Conservation (phyloP, 2,329 filamentous ascomycete genomes). For the Colletotrichum noveboracense region DNA sequence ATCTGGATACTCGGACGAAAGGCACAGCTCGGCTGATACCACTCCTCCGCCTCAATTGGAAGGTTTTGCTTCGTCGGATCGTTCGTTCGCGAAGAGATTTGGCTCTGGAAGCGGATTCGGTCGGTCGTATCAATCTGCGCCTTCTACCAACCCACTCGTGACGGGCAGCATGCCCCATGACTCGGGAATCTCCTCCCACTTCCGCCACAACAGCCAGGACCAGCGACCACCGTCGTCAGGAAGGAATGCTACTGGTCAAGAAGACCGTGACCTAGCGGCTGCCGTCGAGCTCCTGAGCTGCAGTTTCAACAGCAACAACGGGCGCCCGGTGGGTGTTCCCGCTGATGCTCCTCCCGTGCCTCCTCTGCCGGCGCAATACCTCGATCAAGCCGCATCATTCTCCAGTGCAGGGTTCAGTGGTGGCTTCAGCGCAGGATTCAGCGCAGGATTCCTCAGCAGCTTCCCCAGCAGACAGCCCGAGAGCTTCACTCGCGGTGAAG, state of each 20-base stretch:
- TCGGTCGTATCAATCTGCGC: constrained; percentile 80
- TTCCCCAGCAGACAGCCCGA: constrained; percentile 66
- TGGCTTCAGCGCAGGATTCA: constrained; percentile 58
- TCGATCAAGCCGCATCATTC: constrained; percentile 64
- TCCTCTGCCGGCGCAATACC: constrained; percentile 80
- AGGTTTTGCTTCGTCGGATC: constrained; percentile 58
- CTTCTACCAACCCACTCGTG: constrained; percentile 56
- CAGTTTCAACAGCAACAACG: constrained; percentile 80
- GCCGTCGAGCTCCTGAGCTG: constrained; percentile 90
- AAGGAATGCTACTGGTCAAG: constrained; percentile 75
- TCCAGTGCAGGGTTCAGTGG: constrained; percentile 60
- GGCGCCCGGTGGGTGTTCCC: constrained; percentile 66
- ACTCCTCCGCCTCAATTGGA: constrained; percentile 86
- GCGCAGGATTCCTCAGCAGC: constrained; percentile 65
- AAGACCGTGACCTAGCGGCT: constrained; percentile 86
- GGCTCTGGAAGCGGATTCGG: constrained; percentile 66
- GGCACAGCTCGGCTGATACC: constrained; percentile 86
- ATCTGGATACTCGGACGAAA: constrained; percentile 79
- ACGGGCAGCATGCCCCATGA: constrained; percentile 56
- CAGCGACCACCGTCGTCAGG: constrained; percentile 77
- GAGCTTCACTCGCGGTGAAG: constrained; percentile 68
- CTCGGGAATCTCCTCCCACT: constrained; percentile 58
- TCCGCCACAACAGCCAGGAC: constrained; percentile 78
- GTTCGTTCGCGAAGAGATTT: constrained; percentile 60
- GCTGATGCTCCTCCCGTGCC: constrained; percentile 86